Evolutionary conservation across 768 basidiomycete genomes (phyloP).

Genomic region (Lepiota subincarnata): DNA sequence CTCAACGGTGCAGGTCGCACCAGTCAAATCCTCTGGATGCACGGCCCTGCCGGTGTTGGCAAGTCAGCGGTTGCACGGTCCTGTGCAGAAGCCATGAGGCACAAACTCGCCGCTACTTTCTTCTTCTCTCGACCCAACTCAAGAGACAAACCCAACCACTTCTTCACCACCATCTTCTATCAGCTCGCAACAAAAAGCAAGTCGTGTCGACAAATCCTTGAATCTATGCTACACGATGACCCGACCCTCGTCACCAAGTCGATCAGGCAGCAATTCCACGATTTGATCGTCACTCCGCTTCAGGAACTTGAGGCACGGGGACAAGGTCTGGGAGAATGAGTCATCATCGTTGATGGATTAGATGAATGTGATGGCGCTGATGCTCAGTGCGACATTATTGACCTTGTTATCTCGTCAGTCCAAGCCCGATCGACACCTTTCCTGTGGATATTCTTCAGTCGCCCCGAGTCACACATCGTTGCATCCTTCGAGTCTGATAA

Average conservation of each 20-base stretch:
- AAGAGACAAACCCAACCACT: not conserved
- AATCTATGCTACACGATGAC: not conserved
- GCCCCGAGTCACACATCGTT: not conserved
- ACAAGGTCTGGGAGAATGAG: not conserved
- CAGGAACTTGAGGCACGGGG: not conserved
- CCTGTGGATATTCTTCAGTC: slow-evolving; percentile 1
- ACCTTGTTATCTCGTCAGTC: not conserved
- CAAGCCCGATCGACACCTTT: not conserved
- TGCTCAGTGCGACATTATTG: not conserved
- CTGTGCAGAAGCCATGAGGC: not conserved
- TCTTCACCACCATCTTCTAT: not conserved
- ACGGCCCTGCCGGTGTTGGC: not conserved
- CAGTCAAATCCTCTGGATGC: not conserved
- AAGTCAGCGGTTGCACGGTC: not conserved
- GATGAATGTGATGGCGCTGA: not conserved
- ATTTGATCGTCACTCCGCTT: not conserved
- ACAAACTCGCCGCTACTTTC: not conserved
- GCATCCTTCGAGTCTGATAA: not conserved
- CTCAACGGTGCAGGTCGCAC: not conserved
- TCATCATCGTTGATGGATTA: not conserved
- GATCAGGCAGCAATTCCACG: not conserved
- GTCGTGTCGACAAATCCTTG: not conserved
- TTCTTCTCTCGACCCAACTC: slow-evolving; percentile 7
- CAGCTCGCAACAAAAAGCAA: not conserved
- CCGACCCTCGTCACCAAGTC: slow-evolving; percentile 1